A percentile compares a stretch with the other conserved stretches of the same genome.
These are phyloP conservation scores for Luffa acutangula DNA, from an alignment of 306 rosid genomes.

Conservation along the genomic window DNA sequence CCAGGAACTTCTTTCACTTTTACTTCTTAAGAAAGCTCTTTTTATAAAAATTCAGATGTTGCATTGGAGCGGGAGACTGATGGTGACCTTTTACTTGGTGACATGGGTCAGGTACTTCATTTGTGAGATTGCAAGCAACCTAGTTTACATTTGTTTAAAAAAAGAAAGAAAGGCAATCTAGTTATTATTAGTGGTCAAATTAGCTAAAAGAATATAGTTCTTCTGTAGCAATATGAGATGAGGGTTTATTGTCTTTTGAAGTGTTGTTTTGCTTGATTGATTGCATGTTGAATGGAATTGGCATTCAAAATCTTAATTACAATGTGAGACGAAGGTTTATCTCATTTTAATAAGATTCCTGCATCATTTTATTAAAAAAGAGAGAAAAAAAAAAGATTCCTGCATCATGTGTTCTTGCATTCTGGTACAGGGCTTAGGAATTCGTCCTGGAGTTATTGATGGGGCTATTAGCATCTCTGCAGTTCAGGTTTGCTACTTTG, in stretches of 20 bases:
- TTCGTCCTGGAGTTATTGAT: constrained; percentile 84
- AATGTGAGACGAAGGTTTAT: neutral
- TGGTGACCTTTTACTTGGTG: constrained; percentile 83
- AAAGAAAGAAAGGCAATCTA: neutral
- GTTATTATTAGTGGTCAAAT: neutral
- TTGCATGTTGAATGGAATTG: neutral
- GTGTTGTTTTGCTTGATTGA: neutral
- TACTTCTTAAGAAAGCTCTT: neutral
- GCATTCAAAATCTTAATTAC: neutral
- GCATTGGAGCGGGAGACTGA: constrained; percentile 83
- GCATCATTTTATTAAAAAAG: neutral
- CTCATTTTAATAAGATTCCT: neutral
- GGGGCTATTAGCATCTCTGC: constrained; percentile 95
- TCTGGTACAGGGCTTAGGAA: constrained; percentile 72
- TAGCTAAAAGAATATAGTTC: neutral
- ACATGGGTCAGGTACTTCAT: constrained; percentile 89
- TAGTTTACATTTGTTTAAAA: neutral
- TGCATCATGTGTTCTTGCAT: neutral
- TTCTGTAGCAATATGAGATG: neutral
- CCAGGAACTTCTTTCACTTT: neutral
- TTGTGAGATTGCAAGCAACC: neutral
- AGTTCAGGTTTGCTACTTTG: constrained; percentile 49
- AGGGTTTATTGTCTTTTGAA: neutral
- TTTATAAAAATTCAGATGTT: constrained; percentile 30
- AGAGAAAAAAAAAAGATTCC: neutral